Evolutionary conservation across 306 rosid genomes (phyloP).

Genomic region (Heteromeles arbutifolia): DNA sequence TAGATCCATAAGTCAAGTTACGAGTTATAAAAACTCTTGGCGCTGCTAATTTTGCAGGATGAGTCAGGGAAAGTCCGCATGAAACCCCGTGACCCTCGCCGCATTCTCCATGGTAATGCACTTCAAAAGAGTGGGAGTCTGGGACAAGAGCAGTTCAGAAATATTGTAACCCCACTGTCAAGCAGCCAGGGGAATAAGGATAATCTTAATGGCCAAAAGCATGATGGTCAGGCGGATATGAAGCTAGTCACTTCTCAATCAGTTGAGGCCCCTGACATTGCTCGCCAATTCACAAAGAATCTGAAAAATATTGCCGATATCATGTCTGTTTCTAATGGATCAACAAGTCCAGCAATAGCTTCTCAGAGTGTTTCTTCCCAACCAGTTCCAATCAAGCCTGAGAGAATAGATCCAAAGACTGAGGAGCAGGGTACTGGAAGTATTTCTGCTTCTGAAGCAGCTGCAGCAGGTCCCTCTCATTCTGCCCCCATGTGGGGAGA

Average conservation of each 20-base stretch:
- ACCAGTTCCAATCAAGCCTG: slow-evolving; percentile 35
- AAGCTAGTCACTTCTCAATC: slow-evolving; percentile 39
- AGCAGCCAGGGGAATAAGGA: slow-evolving; percentile 42
- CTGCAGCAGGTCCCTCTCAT: slow-evolving; percentile 34
- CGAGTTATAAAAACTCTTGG: background rate
- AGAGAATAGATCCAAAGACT: slow-evolving; percentile 44
- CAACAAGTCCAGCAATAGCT: slow-evolving; percentile 34
- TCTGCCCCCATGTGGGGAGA: slow-evolving; percentile 74
- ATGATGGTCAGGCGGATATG: slow-evolving; percentile 46
- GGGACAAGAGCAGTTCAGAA: slow-evolving; percentile 58
- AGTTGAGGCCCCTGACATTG: slow-evolving; percentile 51
- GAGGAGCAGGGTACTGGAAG: slow-evolving; percentile 35
- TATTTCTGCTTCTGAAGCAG: slow-evolving; percentile 41
- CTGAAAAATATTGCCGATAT: slow-evolving; percentile 84
- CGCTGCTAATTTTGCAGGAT: slow-evolving; percentile 39
- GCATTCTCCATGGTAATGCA: slow-evolving; percentile 58
- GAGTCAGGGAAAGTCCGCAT: slow-evolving; percentile 71
- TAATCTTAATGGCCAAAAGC: slow-evolving; percentile 38
- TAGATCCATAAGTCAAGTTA: no score
- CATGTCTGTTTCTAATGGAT: slow-evolving; percentile 54
- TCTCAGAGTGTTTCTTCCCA: slow-evolving; percentile 47
- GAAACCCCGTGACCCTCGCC: slow-evolving; percentile 99
- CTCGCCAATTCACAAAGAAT: slow-evolving; percentile 69
- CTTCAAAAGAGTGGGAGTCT: slow-evolving; percentile 52
- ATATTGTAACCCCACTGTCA: slow-evolving; percentile 26